Evolutionary conservation across 192 early-diverging fungal genomes (phyloP).

Genomic region (Lunasporangiospora selenospora): DNA sequence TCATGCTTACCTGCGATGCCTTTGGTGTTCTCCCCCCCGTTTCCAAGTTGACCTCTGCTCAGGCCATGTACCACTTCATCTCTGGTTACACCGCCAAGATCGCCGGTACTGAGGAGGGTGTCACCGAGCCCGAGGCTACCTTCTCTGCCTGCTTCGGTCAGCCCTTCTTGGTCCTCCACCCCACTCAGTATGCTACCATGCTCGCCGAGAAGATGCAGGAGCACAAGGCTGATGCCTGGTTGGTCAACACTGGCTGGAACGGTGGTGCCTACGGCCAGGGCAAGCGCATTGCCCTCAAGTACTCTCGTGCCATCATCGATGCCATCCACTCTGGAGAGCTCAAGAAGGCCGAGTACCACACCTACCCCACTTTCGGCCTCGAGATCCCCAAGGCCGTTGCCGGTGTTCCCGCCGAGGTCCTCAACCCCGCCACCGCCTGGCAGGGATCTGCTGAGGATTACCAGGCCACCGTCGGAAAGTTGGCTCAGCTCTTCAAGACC

Average conservation of each 20-base stretch:
- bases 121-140: conserved; percentile 88
- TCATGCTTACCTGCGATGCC: conserved; percentile 95
- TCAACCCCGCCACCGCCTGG: conserved; percentile 91
- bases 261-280: conserved; percentile 91
- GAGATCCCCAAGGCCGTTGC: conserved; percentile 82
- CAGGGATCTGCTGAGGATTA: conserved; percentile 75
- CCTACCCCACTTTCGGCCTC: conserved; percentile 89
- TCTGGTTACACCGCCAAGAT: conserved; percentile 99
- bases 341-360: conserved; percentile 81
- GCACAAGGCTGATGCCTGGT: conserved; percentile 90
- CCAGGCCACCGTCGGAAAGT: conserved; percentile 68
- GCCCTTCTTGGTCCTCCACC: conserved; percentile 96
- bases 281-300: conserved; percentile 95
- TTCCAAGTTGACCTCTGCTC: conserved; percentile 84
- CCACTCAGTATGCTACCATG: conserved; percentile 95
- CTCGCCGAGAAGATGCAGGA: conserved; percentile 92
- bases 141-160: conserved; percentile 94
- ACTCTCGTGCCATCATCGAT: conserved; percentile 97
- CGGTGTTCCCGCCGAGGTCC: conserved; percentile 81
- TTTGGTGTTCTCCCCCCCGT: conserved; percentile 95
- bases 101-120: conserved; percentile 94
- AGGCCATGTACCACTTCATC: conserved; percentile 98
- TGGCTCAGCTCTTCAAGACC: conserved; percentile 84
- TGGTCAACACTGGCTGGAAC: conserved; percentile 98
- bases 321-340: conserved; percentile 96